Evolutionary conservation across 2,329 filamentous ascomycete species (phyloP), one percentile per base, ranked within the genome.

Genomic region (Curvularia lunata): DNA sequence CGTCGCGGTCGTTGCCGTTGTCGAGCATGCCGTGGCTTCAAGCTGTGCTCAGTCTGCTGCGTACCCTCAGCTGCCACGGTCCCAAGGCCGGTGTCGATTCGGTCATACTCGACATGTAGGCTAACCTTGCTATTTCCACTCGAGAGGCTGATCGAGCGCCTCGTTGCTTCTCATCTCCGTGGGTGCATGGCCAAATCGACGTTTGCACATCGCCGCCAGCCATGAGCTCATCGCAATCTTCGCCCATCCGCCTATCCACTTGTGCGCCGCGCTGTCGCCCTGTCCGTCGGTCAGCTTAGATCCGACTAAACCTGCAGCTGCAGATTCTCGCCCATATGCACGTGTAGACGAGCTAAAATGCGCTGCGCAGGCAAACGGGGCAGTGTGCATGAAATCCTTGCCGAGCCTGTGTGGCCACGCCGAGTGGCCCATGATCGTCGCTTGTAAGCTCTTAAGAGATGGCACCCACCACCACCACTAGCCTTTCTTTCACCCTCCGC

Each of bases 361-460:
- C 69, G 70, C 71, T 73, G 70, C 69, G 70, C 69, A 70, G 64
- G 70, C 56, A 69, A 73, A 75, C 66, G 72, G 72, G 72, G 73
- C 73, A 75, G 72, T 71, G 72, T 76, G 71, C 72, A 76, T 72
- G 66, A 70, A 66, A 69, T 68, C 67, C 70, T 74, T 65, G 71
- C 67, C 67, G 59, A 65, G 61, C 58, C 7, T 63, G 62, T 71
- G 68, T 76, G 73, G 72, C 73, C 72, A 75, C 71, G 59, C 70
- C 69, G 68, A 66, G 56, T 60, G 61, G 61, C 62, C 69, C 68
- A 69, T 68, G 63, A 70, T 73, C 68, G 60, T 65, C 68, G 70
- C 70, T 67, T 66, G 69, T 69, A 68, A 68, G 63, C 68, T 72
- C 71, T 74, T 76, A 75, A 76, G 68, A 71, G 62, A 69, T 72